Conservation (phyloP, 352 stramenopile species). For the Aphanomyces invadans region DNA sequence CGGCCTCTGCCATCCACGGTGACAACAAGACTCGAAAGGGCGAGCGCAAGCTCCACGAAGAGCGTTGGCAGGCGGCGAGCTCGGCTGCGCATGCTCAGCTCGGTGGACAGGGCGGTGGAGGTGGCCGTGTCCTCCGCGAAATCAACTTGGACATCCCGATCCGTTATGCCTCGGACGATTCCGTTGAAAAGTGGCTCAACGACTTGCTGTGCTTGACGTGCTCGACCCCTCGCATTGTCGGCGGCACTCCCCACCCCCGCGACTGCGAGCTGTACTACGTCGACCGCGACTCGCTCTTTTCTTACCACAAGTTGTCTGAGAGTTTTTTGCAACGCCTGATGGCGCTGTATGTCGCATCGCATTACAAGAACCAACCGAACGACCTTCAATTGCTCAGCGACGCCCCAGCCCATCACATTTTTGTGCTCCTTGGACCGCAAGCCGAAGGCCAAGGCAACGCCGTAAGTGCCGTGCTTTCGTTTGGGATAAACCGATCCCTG, state of each 20-base stretch:
- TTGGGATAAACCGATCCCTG: no score
- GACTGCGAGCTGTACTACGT: constrained; percentile 99
- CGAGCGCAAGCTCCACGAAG: constrained; percentile 94
- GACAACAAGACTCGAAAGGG: constrained; percentile 92
- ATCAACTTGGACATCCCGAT: constrained; percentile 97
- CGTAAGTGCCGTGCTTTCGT: no score
- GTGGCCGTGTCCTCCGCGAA: constrained; percentile 84
- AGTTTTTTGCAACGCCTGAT: constrained; percentile 90
- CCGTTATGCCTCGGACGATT: constrained; percentile 93
- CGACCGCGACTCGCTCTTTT: constrained; percentile 98
- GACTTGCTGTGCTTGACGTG: constrained; percentile 94
- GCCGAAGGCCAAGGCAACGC: constrained; percentile 87
- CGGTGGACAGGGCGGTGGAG: constrained; percentile 37
- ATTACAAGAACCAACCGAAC: constrained; percentile 99
- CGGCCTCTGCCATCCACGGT: constrained; percentile 65
- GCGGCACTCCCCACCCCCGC: constrained; percentile 90
- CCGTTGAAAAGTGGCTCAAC: constrained; percentile 97
- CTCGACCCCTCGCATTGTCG: constrained; percentile 75
- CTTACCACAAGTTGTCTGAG: constrained; percentile 98
- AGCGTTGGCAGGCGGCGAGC: constrained; percentile 90
- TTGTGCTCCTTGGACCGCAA: constrained; percentile 94
- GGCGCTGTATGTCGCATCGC: constrained; percentile 95
- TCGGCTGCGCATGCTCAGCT: constrained; percentile 56
- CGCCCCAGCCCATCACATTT: constrained; percentile 96
- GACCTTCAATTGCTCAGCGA: constrained; percentile 99